A percentile compares a stretch with the other conserved stretches of the same genome.
phyloP scores from a whole-genome alignment of 495 filamentous ascomycete genomes.

The Trypethelium eluteriae region DNA sequence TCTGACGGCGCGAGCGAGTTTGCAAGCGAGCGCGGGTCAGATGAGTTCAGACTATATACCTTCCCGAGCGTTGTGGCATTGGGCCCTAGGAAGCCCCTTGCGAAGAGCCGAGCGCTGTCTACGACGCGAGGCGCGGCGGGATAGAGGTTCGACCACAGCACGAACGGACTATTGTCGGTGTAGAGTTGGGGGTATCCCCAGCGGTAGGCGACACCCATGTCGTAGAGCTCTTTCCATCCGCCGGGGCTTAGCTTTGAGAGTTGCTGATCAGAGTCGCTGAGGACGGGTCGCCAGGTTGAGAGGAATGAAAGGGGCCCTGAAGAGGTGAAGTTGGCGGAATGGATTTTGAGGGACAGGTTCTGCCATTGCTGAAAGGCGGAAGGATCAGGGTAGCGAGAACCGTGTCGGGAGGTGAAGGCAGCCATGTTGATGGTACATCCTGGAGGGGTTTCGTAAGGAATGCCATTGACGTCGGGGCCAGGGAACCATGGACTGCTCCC shows the following conservation, averaged over 20 bases:
- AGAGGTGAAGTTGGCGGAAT: constrained; percentile 41
- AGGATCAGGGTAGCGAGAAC: constrained; percentile 48
- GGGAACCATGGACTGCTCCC: constrained; percentile 50
- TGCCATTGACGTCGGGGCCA: constrained; percentile 49
- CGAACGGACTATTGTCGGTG: constrained; percentile 45
- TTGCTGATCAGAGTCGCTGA: constrained; percentile 42
- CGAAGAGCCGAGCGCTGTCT: constrained; percentile 47
- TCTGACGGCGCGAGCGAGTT: constrained; percentile 52
- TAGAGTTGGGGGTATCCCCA: constrained; percentile 49
- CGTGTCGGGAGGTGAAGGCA: constrained; percentile 49
- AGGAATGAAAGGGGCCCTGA: constrained; percentile 43
- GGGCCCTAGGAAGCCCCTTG: constrained; percentile 46
- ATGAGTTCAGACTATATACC: constrained; percentile 46
- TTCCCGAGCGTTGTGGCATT: constrained; percentile 40
- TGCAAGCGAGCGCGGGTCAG: constrained; percentile 39
- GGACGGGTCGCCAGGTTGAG: constrained; percentile 45
- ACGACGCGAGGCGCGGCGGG: constrained; percentile 38
- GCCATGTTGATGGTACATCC: constrained; percentile 49
- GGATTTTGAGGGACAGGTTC: constrained; percentile 40
- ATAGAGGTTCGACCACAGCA: constrained; percentile 53
- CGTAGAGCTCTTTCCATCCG: constrained; percentile 48
- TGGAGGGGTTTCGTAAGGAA: constrained; percentile 42
- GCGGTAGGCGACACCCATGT: constrained; percentile 33
- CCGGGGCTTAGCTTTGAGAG: constrained; percentile 46
- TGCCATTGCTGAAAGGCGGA: constrained; percentile 45